Conservation (phyloP, 208 protist species). For the Trypanosoma scelopori region DNA sequence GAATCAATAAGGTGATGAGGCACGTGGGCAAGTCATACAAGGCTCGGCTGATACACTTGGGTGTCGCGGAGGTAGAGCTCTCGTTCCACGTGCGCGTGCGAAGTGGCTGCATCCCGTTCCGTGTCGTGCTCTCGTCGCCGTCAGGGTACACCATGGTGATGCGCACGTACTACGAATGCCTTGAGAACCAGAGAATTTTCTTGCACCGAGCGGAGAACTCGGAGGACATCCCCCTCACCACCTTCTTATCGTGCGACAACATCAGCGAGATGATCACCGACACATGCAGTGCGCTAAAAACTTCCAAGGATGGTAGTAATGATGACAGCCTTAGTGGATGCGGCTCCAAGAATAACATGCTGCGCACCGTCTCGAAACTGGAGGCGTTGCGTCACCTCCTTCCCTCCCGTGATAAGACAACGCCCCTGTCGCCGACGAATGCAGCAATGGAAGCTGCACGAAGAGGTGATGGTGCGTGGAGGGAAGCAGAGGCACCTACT, state of each 20-base stretch:
- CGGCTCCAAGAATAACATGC: neutral
- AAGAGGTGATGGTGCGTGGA: constrained; percentile 18
- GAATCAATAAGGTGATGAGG: constrained; percentile 45
- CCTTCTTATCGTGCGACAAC: constrained; percentile 33
- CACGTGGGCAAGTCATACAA: constrained; percentile 60
- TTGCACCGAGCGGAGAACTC: constrained; percentile 70
- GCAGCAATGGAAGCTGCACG: too few species aligned
- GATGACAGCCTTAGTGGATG: neutral
- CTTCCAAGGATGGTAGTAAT: neutral
- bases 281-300: neutral
- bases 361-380: constrained; percentile 29
- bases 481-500: constrained; percentile 1
- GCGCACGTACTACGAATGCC: constrained; percentile 84
- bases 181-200: constrained; percentile 51
- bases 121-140: constrained; percentile 81
- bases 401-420: constrained; percentile 35
- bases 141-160: constrained; percentile 73
- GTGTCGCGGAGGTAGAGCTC: constrained; percentile 82
- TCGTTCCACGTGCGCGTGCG: constrained; percentile 62
- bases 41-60: constrained; percentile 58
- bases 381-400: constrained; percentile 25
- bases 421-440: too few species aligned
- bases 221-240: constrained; percentile 55
- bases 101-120: constrained; percentile 70
- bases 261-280: constrained; percentile 34